Evolutionary conservation across 2,329 filamentous ascomycete genomes (phyloP).

Genomic region (Botrytis tulipae): DNA sequence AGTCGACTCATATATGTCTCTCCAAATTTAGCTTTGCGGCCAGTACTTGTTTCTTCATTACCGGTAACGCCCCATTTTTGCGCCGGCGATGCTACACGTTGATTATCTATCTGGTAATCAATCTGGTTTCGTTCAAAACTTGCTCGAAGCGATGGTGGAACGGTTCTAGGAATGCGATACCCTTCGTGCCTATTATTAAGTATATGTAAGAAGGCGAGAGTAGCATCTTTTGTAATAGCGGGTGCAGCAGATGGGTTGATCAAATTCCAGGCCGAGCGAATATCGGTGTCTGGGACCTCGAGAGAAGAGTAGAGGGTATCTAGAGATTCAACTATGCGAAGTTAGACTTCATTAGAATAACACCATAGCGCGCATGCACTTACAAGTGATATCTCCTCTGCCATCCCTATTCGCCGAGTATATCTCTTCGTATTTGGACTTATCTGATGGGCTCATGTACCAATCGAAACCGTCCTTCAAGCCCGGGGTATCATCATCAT

Average conservation of each 20-base stretch:
- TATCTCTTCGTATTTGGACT: conserved; percentile 94
- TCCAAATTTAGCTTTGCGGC: conserved; percentile 94
- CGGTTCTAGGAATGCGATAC: conserved; percentile 85
- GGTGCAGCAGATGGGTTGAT: conserved; percentile 85
- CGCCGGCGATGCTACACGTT: conserved; percentile 58
- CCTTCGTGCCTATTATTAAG: conserved; percentile 95
- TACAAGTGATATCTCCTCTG: conserved; percentile 79
- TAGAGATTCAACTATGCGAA: conserved; percentile 65
- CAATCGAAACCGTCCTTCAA: conserved; percentile 97
- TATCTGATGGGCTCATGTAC: conserved; percentile 95
- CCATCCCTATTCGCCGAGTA: conserved; percentile 89
- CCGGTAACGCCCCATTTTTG: conserved; percentile 77
- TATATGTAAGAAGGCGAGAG: conserved; percentile 92
- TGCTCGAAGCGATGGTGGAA: conserved; percentile 85
- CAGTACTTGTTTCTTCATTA: conserved; percentile 77
- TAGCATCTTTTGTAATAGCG: conserved; percentile 91
- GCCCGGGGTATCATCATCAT: conserved; percentile 77
- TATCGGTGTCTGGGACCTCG: conserved; percentile 71
- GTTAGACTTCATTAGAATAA: conserved; percentile 1
- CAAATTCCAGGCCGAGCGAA: conserved; percentile 93
- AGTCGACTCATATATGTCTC: conserved; percentile 93
- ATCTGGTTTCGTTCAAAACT: conserved; percentile 96
- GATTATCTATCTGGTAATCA: conserved; percentile 87
- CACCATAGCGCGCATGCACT: conserved; percentile 38
- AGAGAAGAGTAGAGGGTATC: conserved; percentile 81